Conservation (phyloP, 2,329 filamentous ascomycete genomes). For the Capronia epimyces region DNA sequence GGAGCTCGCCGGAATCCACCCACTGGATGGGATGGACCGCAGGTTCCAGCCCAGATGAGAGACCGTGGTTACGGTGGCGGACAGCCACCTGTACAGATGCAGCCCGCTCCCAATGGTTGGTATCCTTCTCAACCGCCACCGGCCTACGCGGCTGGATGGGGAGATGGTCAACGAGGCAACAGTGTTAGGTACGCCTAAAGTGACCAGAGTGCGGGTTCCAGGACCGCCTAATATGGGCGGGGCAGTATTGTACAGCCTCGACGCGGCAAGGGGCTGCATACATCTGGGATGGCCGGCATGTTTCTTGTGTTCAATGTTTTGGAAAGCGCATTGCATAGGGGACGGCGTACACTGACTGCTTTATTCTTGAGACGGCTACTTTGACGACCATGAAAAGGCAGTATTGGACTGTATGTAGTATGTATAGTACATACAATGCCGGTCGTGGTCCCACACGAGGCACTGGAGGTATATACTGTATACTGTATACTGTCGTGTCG, state of each 20-base stretch:
- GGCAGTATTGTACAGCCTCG: conserved; percentile 1
- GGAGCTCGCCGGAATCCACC: conserved; percentile 2
- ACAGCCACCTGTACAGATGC: conserved; percentile 9
- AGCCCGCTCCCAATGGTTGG: conserved; percentile 11
- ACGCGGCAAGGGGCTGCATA: background rate
- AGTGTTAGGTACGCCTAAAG: conserved; percentile 25
- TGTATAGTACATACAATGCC: too few relatives aligned
- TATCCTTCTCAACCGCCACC: conserved; percentile 26
- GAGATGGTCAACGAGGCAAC: conserved; percentile 4
- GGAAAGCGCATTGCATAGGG: conserved; percentile 5
- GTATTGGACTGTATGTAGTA: too few relatives aligned
- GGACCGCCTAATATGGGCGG: background rate
- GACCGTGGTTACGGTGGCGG: conserved; percentile 24
- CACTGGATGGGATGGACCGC: conserved; percentile 25
- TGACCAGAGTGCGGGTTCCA: background rate
- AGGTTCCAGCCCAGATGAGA: conserved; percentile 25
- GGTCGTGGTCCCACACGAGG: too few relatives aligned
- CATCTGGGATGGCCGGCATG: background rate
- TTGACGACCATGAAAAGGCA: conserved; percentile 2
- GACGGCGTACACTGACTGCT: conserved; percentile 7
- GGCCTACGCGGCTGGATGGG: conserved; percentile 14
- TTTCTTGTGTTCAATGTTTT: background rate
- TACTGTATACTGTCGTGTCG: too few relatives aligned
- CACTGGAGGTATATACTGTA: too few relatives aligned
- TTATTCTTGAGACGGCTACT: conserved; percentile 1